Base-by-base conservation (phyloP, 371 early-diverging fungal species). In the Homolaphlyctis polyrhiza region DNA sequence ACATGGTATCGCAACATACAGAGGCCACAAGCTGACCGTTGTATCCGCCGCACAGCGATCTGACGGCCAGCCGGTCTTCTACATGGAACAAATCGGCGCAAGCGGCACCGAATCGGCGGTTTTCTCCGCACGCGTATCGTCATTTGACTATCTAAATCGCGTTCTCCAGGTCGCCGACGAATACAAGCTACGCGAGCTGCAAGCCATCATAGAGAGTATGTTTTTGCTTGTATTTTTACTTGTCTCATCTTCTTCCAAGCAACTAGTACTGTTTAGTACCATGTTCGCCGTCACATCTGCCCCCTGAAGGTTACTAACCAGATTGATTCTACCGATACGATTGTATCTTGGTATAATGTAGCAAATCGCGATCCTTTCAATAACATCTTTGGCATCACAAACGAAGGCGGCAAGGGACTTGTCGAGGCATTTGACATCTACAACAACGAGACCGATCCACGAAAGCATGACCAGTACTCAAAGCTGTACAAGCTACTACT, bases 401-500 rank as follows among this genome's bases (percentile, higher is more conserved):
- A 68, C 55, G 65, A 71, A 27, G 16, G 30, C 62, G 59, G 58
- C 13, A 69, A 58, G 3, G 71, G 75, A 25, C 58, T 81, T 21
- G 66, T 76, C 33, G 76, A 77, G 28, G 75, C 76, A n/a, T 81
- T 81, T 63, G 82, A 81, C 13, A 64, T 67, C 21, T 71, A 66
- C 61, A 66, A 52, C 33, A 66, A 52, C 52, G 79, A 81, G 60
- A 57, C 63, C 1, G 77, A 78, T 35, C 66, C 70, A 0, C 65
- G 68, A 28, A 66, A 68, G 51, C 67, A 65, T 21, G 82, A 81
- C 16, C 66, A 69, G 59, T 71, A 71, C 39, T 39, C 52, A 2
- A 64, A 68, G 35, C 71, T 81, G 32, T 81, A 81, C 72, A 77
- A 77, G 63, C 69, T 81, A 28, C 68, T 79, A 2, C 62, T 81